These are phyloP conservation scores for Carpediemonas membranifera DNA, from an alignment of 78 protist species.

Conservation along the genomic window DNA sequence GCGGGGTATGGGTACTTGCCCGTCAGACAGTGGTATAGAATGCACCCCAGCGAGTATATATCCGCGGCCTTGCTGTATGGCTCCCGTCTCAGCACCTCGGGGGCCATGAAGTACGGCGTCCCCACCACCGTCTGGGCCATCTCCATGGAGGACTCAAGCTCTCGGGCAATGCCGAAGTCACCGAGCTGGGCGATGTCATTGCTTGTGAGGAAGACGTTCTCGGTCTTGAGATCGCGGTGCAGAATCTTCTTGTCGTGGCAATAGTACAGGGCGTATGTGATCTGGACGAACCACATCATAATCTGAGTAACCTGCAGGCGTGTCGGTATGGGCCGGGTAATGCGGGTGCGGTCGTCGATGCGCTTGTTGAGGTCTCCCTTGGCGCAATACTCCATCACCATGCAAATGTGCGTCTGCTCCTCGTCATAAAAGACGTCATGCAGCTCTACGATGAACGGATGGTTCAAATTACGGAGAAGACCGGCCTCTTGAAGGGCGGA, in stretches of 20 bases:
- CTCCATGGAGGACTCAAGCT: neutral
- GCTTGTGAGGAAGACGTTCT: slow-evolving; percentile 16
- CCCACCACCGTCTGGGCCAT: slow-evolving; percentile 41
- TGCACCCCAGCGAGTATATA: slow-evolving; percentile 12
- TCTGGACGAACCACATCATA: slow-evolving; percentile 6
- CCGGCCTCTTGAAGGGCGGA: no score
- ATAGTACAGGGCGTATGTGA: neutral
- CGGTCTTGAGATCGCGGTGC: slow-evolving; percentile 33
- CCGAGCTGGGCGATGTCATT: slow-evolving; percentile 18
- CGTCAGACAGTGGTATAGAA: no score
- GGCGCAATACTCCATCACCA: slow-evolving; percentile 4
- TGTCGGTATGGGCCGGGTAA: neutral
- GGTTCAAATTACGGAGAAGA: neutral
- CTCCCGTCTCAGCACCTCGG: slow-evolving; percentile 29
- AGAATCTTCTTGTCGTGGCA: slow-evolving; percentile 2
- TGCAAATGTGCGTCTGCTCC: neutral
- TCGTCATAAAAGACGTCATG: slow-evolving; percentile 3
- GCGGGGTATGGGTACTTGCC: no score
- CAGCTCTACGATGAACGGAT: slow-evolving; percentile 8
- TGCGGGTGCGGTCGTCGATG: neutral
- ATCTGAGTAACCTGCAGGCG: neutral
- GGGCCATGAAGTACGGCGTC: slow-evolving; percentile 48
- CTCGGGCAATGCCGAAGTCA: slow-evolving; percentile 49
- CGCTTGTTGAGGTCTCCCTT: slow-evolving; percentile 6
- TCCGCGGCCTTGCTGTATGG: slow-evolving; percentile 29